Evolutionary conservation across 2,329 filamentous ascomycete genomes (phyloP), one percentile per base, ranked within the genome.

Genomic region (Fusarium sp.): DNA sequence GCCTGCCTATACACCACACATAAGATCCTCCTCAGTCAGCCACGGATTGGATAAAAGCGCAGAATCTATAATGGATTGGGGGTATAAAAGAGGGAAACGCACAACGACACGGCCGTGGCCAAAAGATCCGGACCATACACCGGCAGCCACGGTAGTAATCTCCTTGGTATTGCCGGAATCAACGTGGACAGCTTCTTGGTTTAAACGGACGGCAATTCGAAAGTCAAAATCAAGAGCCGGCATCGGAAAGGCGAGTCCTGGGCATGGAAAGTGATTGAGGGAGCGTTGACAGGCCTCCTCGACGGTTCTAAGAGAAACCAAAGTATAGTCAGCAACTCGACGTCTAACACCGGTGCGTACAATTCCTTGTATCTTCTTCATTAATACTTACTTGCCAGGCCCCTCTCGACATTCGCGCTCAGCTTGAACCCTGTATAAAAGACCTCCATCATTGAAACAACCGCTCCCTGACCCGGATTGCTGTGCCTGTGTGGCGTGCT

Each of bases 151-250:
- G 14, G 82, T 82, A 27, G 83, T 83, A 73, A 84, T 84, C 67
- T 85, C 84, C 58, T 83, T 80, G 56, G 80, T 77, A 33, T 79
- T 80, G 49, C 81, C 78, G 14, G 76, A 72, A 29, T 82, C 83
- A 37, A 84, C 78, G 21, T 78, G 77, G 13, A 83, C 78, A 31
- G 79, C 75, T 49, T 80, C 79, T 18, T 80, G 80, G 61, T 81
- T 80, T 27, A 84, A 75, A 18, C 75, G 76, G 15, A 85, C 82
- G 39, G 81, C 80, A 72, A 86, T 81, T 55, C 83, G 82, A 66
- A 85, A 84, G 69, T 85, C 83, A 43, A 84, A 83, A 49, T 79
- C 79, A 48, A 84, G 78, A 36, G 76, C 78, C 7, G 83, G 83
- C 69, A 80, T 79, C 15, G 83, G 82, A 49, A 85, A 79, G 6